Conservation (phyloP, 495 filamentous ascomycete species). For the Physcia stellaris region DNA sequence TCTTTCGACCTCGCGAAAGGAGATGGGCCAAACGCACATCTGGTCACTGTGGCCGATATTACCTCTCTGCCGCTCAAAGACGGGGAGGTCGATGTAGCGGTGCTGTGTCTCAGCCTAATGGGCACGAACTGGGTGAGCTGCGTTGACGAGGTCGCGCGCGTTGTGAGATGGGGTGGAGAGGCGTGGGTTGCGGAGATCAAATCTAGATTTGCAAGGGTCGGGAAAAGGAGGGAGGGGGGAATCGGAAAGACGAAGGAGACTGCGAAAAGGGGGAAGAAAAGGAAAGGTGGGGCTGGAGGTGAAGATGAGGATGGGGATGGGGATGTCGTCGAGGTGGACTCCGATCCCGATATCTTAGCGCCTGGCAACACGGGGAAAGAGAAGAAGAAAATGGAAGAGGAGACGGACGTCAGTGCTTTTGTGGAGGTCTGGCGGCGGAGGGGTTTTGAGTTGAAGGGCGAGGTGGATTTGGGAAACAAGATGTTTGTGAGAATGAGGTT, state of each 20-base stretch:
- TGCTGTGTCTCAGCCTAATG: conserved; percentile 96
- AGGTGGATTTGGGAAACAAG: conserved; percentile 73
- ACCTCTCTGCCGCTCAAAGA: conserved; percentile 63
- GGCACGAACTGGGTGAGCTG: conserved; percentile 87
- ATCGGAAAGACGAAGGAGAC: conserved; percentile 38
- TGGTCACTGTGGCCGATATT: conserved; percentile 80
- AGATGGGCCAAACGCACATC: conserved; percentile 27
- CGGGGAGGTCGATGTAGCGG: conserved; percentile 62
- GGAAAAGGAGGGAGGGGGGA: conserved; percentile 37
- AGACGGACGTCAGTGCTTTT: conserved; percentile 81
- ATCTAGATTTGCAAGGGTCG: conserved; percentile 61
- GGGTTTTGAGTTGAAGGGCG: conserved; percentile 58
- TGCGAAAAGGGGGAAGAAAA: conserved; percentile 21
- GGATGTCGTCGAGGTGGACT: conserved; percentile 20
- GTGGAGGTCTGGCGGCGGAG: conserved; percentile 63
- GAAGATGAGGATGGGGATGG: conserved; percentile 26
- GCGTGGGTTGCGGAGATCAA: conserved; percentile 96
- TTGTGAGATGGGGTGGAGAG: conserved; percentile 67
- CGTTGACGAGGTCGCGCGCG: conserved; percentile 82
- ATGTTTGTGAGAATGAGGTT: conserved; percentile 98
- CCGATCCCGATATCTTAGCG: conserved; percentile 34
- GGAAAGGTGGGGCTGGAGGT: conserved; percentile 25
- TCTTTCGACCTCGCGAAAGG: conserved; percentile 55
- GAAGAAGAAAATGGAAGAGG: conserved; percentile 28
- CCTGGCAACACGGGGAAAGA: conserved; percentile 37